Evolutionary conservation across 228 moss, liverwort and hornwort genomes (phyloP).

Genomic region (Sphagnum magellanicum): DNA sequence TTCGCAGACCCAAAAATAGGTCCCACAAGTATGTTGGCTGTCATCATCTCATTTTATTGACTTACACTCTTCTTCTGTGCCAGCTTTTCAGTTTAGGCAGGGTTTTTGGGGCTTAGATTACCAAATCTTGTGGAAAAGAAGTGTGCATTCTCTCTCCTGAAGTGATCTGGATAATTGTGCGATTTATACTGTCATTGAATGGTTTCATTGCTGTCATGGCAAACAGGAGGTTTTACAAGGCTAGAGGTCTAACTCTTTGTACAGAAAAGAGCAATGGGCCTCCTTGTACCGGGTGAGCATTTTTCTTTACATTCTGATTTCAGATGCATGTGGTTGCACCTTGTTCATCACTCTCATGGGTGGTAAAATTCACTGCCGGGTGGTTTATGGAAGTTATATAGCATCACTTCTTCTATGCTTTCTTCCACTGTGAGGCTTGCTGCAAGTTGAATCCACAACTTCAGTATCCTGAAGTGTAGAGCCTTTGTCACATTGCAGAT

Average conservation of each 20-base stretch:
- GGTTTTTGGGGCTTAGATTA: background rate
- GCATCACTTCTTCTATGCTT: background rate
- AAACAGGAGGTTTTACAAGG: constrained; percentile 19
- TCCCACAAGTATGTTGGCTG: constrained; percentile 34
- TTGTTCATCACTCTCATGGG: too few species aligned
- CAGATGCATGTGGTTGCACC: too few species aligned
- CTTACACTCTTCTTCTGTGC: background rate
- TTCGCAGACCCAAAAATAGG: constrained; percentile 6
- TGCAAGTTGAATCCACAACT: background rate
- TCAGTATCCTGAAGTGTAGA: background rate
- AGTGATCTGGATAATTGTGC: too few species aligned
- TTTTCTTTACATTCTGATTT: too few species aligned
- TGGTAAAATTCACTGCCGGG: background rate
- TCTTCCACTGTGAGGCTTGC: background rate
- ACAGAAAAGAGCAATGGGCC: constrained; percentile 55
- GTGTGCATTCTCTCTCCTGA: too few species aligned
- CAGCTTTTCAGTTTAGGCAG: background rate
- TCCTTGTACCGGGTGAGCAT: constrained; percentile 82
- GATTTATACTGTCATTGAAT: too few species aligned
- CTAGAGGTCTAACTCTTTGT: constrained; percentile 20
- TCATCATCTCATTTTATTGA: background rate
- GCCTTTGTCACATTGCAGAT: constrained; percentile 24
- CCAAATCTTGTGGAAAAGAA: background rate
- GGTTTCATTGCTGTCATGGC: too few species aligned
- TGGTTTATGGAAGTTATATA: background rate